Base-by-base conservation (phyloP, 2,329 filamentous ascomycete species). In the Sclerotinia sclerotiorum region DNA sequence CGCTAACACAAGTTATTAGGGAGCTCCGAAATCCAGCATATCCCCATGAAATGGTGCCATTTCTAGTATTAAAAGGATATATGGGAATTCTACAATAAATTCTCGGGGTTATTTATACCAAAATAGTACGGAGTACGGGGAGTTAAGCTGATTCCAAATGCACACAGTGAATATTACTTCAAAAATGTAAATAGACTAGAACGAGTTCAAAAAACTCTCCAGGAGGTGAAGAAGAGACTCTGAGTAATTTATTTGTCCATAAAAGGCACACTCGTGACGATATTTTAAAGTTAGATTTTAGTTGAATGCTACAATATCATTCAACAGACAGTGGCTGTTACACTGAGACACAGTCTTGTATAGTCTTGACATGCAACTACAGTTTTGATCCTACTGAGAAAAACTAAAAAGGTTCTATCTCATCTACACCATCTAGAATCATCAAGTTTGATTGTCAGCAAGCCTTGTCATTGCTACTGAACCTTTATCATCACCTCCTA, bases 181-280 rank as follows among this genome's bases (percentile, higher is more conserved):
- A 19, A 0, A 5, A 54, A 5, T 8, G 1, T 2, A 54, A 5
- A 10, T 3, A 11, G 5, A 21, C 19, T 3, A 35, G 35, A 35
- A 54, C 6, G 1, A 27, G 0, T 0, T 1, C 1, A 1, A 3
- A 2, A 39, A 15, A 39, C 39, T 39, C 2, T 17, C 1, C 1
- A 52, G 7, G 2, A 17, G 6, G 15, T 10, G 6, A 19, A 19
- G 24, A 15, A 3, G 8, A 4, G 7, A 3, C 17, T 29, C 1
- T 54, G 2, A 29, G 6, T 1, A 1, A 21, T 29, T 2, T 11
- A 4, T 54, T 0, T 3, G 19, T 55, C 17, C 17, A 32, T 32
- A 21, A 55, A 55, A 10, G 1, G 0, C 1, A 13, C n/a, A 8
- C 3, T 6, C 7, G 44, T 39, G 39, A 39, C 11, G 11, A 15